Percentiles rank a stretch among this genome's conserved stretches.
Evolutionary conservation across 352 stramenopile genomes (phyloP).

Genomic region (Phytophthora tubulina): DNA sequence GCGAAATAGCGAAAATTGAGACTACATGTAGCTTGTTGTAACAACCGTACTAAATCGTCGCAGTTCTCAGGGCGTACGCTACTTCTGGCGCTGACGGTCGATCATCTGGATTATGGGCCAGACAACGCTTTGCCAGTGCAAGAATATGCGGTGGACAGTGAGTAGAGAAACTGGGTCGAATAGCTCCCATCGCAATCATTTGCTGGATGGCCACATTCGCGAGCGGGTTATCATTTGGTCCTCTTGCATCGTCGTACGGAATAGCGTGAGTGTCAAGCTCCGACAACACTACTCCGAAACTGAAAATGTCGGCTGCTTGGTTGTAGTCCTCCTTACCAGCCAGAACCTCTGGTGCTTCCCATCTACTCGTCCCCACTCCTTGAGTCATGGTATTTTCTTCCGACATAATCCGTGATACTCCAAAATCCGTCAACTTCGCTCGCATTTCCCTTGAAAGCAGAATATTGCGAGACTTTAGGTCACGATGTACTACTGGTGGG

Average conservation of each 20-base stretch:
- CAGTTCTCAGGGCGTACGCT: slow-evolving; percentile 48
- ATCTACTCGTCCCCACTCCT: slow-evolving; percentile 41
- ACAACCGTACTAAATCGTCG: slow-evolving; percentile 3
- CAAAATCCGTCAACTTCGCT: slow-evolving; percentile 48
- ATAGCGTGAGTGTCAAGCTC: slow-evolving; percentile 46
- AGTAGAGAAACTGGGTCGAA: slow-evolving; percentile 23
- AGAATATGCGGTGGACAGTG: slow-evolving; percentile 32
- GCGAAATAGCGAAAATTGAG: neutral
- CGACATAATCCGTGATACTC: slow-evolving; percentile 31
- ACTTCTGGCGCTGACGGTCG: slow-evolving; percentile 52
- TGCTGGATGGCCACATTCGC: slow-evolving; percentile 53
- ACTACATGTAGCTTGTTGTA: neutral
- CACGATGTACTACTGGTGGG: slow-evolving; percentile 35
- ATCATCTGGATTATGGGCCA: slow-evolving; percentile 42
- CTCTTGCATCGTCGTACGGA: slow-evolving; percentile 46
- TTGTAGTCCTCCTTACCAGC: slow-evolving; percentile 29
- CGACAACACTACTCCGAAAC: slow-evolving; percentile 47
- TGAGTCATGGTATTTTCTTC: slow-evolving; percentile 40
- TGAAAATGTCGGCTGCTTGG: slow-evolving; percentile 44
- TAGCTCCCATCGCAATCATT: slow-evolving; percentile 44
- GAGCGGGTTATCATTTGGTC: slow-evolving; percentile 36
- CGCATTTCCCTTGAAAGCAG: slow-evolving; percentile 32
- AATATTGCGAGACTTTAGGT: slow-evolving; percentile 39
- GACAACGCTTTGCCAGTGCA: slow-evolving; percentile 43
- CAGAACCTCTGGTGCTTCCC: slow-evolving; percentile 39